Base-by-base conservation (phyloP, 75 land plant genomes). In the Pinus albicaulis region DNA sequence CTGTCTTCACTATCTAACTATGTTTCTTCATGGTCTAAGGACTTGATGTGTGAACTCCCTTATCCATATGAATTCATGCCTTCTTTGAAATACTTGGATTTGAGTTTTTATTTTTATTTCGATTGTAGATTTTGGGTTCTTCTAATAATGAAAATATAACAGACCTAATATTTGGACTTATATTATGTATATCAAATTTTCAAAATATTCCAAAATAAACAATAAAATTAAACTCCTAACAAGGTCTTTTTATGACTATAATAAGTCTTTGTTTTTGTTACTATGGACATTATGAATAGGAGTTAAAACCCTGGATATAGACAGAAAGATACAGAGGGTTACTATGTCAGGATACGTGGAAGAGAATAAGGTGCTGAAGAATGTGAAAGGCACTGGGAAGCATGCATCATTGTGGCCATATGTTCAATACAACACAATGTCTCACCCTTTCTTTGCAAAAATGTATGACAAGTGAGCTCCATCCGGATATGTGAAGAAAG, bases 381-480 rank as follows among this genome's bases (percentile, higher is more conserved):
- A 82, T 17, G 87, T 86, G 58, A 52, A 78, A 20, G 80, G 82
- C 53, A 86, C 93, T 17, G 90, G 93, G 22, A 91, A 88, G 86
- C 56, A 22, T 74, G 86, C 84, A 36, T 90, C 86, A 83, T 65
- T 85, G 65, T 90, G 90, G 92, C 92, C 92, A 0, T 90, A 90
- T 72, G 79, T 88, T n/a, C 92, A 88, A 11, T 88, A 83, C 74
- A 83, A 90, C 59, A 60, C 79, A 2, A 84, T 88, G 11, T 59
- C 48, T 11, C 83, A 85, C 52, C 92, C 90, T 0, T 90, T 84
- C 64, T 90, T 84, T 12, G 77, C 82, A 1, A 84, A 83, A 0
- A 80, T 75, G 7, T 90, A 90, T 38, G 92, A 90, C 58, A 87
- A 83, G 81, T 88, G 80, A 69, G 92, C 92, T 22, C 92, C 92